A percentile compares a stretch with the other conserved stretches of the same genome.
Evolutionary conservation across 495 filamentous ascomycete genomes (phyloP).

Genomic region (Tirmania nivea): DNA sequence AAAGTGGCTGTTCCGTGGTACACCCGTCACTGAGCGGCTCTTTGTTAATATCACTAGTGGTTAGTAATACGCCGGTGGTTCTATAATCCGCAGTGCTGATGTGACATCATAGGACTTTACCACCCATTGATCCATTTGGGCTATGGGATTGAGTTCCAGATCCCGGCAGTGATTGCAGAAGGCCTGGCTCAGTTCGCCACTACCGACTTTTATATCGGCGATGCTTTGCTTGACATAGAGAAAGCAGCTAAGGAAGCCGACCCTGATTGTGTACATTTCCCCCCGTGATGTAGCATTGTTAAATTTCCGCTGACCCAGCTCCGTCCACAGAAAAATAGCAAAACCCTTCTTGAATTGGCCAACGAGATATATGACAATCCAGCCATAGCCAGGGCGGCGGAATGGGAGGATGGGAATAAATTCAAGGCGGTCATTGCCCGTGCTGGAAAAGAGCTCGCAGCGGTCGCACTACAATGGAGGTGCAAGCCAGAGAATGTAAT

Average conservation of each 20-base stretch:
- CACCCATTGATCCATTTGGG: slow-evolving; percentile 74
- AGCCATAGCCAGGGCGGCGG: slow-evolving; percentile 30
- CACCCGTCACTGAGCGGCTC: slow-evolving; percentile 39
- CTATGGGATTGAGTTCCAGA: slow-evolving; percentile 58
- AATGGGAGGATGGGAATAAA: slow-evolving; percentile 36
- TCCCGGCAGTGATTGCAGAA: slow-evolving; percentile 64
- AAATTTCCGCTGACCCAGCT: background rate
- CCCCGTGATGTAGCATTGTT: background rate
- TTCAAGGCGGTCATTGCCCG: slow-evolving; percentile 39
- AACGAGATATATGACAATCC: slow-evolving; percentile 33
- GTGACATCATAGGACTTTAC: slow-evolving; percentile 31
- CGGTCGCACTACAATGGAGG: slow-evolving; percentile 34
- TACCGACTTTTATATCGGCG: slow-evolving; percentile 30
- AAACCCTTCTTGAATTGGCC: slow-evolving; percentile 33
- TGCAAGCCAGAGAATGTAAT: slow-evolving; percentile 40
- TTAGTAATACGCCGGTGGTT: slow-evolving; percentile 21
- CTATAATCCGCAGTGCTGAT: too few relatives aligned
- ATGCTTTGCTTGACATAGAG: slow-evolving; percentile 32
- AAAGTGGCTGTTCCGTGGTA: slow-evolving; percentile 42
- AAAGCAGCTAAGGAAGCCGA: slow-evolving; percentile 22
- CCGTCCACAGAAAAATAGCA: slow-evolving; percentile 1
- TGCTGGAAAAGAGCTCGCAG: slow-evolving; percentile 40
- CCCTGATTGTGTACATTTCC: background rate
- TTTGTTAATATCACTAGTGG: slow-evolving; percentile 31
- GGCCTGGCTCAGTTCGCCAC: slow-evolving; percentile 54